phyloP scores from a whole-genome alignment of 2,329 filamentous ascomycete species.

The Cercospora beticola region DNA sequence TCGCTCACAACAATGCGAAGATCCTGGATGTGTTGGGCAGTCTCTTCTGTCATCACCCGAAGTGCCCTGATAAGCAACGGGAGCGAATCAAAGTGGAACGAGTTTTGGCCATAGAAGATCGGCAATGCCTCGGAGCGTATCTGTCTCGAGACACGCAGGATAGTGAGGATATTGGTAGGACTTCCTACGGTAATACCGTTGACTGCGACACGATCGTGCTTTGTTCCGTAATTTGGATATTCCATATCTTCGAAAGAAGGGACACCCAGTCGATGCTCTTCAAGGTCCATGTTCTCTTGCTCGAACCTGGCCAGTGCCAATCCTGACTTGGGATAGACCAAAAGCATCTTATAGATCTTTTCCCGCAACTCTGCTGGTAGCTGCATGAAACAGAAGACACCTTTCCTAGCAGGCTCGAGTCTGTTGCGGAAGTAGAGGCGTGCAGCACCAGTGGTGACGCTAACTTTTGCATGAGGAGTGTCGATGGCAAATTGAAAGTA shows the following conservation, averaged over 20 bases:
- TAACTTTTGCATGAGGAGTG: neutral
- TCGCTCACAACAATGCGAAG: neutral
- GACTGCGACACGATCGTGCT: too few species aligned
- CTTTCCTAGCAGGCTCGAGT: neutral
- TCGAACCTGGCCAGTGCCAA: neutral
- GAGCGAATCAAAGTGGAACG: neutral
- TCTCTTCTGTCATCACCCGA: neutral
- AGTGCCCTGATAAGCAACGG: neutral
- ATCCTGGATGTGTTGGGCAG: neutral
- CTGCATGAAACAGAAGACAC: neutral
- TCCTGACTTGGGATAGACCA: neutral
- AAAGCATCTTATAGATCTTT: neutral
- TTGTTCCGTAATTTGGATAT: too few species aligned
- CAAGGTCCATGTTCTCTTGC: too few species aligned
- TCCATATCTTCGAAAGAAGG: too few species aligned
- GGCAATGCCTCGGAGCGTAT: neutral
- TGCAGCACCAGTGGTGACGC: neutral
- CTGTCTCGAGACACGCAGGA: neutral
- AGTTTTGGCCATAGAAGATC: neutral
- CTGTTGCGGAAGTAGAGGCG: neutral
- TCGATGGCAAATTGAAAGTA: too few species aligned
- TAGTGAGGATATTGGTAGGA: neutral
- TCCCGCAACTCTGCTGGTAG: neutral
- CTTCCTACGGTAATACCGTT: neutral
- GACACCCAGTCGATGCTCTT: neutral